Conservation (phyloP, 169 alveolate species). For the Cryptosporidium parvum region DNA sequence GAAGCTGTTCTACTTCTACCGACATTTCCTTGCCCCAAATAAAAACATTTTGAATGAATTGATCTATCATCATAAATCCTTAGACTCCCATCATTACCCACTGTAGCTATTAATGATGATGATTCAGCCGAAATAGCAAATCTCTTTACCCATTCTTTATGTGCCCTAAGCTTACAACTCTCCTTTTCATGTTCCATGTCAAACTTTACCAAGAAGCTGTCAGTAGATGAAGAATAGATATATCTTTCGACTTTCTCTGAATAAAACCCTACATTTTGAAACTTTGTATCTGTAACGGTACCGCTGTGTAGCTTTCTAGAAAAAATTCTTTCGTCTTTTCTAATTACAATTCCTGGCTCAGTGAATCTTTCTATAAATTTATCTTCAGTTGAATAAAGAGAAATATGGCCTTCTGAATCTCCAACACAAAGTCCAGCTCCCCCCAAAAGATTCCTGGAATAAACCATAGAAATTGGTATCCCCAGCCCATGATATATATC, state of each 20-base stretch:
- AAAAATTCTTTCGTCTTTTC: not conserved
- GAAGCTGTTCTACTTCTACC: not conserved
- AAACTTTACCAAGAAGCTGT: conserved; percentile 52
- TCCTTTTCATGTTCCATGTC: conserved; percentile 50
- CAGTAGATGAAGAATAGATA: conserved; percentile 58
- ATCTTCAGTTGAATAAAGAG: conserved; percentile 21
- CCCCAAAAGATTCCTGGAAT: conserved; percentile 34
- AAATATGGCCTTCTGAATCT: conserved; percentile 37
- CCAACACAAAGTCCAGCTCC: conserved; percentile 60
- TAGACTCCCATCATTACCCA: conserved; percentile 65
- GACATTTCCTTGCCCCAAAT: not conserved
- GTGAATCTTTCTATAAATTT: not conserved
- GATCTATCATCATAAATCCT: conserved; percentile 42
- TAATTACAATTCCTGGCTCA: not conserved
- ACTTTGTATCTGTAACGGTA: conserved; percentile 56
- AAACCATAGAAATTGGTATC: conserved; percentile 41
- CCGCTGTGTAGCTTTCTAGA: conserved; percentile 38
- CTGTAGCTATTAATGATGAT: conserved; percentile 54
- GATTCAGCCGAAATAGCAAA: conserved; percentile 39
- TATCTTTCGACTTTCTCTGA: conserved; percentile 25
- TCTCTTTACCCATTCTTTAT: conserved; percentile 66
- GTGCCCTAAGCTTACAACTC: conserved; percentile 58
- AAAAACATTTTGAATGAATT: not conserved
- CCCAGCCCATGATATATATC: conserved; percentile 49
- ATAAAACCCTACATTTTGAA: conserved; percentile 15